Conservation (phyloP, 257 asterid species). For the Ligustrum vulgare region DNA sequence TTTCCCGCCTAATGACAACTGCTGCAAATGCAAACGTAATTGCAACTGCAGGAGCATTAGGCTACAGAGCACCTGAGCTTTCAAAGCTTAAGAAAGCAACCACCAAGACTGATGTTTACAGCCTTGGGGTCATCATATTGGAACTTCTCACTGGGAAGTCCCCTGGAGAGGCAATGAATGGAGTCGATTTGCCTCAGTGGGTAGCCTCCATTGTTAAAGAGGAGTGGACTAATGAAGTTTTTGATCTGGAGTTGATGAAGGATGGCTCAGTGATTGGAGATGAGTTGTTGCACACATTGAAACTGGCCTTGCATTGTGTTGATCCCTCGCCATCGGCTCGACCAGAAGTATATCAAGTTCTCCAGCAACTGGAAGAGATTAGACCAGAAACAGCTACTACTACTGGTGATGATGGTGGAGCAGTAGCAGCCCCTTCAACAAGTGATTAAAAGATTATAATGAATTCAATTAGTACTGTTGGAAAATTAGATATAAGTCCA, state of each 20-base stretch:
- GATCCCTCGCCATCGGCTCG: slow-evolving; percentile 83
- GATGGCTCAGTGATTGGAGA: slow-evolving; percentile 88
- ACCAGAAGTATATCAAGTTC: slow-evolving; percentile 71
- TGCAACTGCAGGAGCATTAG: slow-evolving; percentile 89
- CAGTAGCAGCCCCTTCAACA: slow-evolving; percentile 38
- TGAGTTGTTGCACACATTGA: slow-evolving; percentile 75
- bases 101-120: slow-evolving; percentile 82
- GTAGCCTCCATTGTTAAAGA: slow-evolving; percentile 94
- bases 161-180: slow-evolving; percentile 82
- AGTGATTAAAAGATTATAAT: slow-evolving; percentile 34
- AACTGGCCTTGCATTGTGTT: slow-evolving; percentile 87
- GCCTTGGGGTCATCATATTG: slow-evolving; percentile 82
- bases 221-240: slow-evolving; percentile 98
- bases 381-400: slow-evolving; percentile 60
- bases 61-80: slow-evolving; percentile 94
- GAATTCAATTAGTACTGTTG: slow-evolving; percentile 12
- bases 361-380: slow-evolving; percentile 87
- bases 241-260: slow-evolving; percentile 88
- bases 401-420: slow-evolving; percentile 66
- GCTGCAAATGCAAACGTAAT: slow-evolving; percentile 89
- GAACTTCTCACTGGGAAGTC: slow-evolving; percentile 94
- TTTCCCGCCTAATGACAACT: slow-evolving; percentile 80
- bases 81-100: slow-evolving; percentile 93
- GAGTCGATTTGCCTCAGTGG: slow-evolving; percentile 86
- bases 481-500: neutral